Base-by-base conservation (phyloP, 257 asterid genomes). In the Ocimum tenuiflorum region DNA sequence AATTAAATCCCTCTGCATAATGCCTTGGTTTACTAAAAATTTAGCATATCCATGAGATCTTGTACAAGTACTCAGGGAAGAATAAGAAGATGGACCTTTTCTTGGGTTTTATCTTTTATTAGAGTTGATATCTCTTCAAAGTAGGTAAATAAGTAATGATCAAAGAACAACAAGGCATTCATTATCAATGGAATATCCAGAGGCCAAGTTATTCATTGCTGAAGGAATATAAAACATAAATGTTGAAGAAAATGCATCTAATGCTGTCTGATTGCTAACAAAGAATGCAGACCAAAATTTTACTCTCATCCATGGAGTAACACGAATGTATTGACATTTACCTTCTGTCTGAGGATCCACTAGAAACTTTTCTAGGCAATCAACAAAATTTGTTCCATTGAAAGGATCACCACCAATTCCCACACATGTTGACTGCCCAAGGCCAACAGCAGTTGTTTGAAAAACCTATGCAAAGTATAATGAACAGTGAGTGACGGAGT, bases 321-420 rank as follows among this genome's bases (percentile, higher is more conserved):
- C 47, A 27, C n/a, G 46, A 41, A 52, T 35, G 14, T 31, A 54
- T 38, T 43, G n/a, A 22, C 63, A 54, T 63, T 74, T 73, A 92
- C 99, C 97, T 84, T 89, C 97, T 53, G 99, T 92, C 72, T 87
- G 99, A 39, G 99, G 97, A 80, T 92, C 97, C 67, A 80, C 80
- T 22, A 92, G 85, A 83, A 92, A 92, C 79, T 82, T 88, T 73
- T 83, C 80, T 57, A 92, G 48, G 85, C 99, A 92, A 85, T 92
- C 95, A 33, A 92, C 97, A 79, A 92, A 92, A 72, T 92, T 89
- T 70, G 99, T 92, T 63, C 97, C 99, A 71, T 89, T 92, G 84
- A 92, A 92, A 80, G 99, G 97, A 80, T 92, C 99, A 47, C 97
- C 99, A 62, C 99, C 97, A 75, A 92, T 86, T 74, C 99, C 99